Conservation (phyloP, 2,329 filamentous ascomycete genomes). For the Emergomyces orientalis region DNA sequence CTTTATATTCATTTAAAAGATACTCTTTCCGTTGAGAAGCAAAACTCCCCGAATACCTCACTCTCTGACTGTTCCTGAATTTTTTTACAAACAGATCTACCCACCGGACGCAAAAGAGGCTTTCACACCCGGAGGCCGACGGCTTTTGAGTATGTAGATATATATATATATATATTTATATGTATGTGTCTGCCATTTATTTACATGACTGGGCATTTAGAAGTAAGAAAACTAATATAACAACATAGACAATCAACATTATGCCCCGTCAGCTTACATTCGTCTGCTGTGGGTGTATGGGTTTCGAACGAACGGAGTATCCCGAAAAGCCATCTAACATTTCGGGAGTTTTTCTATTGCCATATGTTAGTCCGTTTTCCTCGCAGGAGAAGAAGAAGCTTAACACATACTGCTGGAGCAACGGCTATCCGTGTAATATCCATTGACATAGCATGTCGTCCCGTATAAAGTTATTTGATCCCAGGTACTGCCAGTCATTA, state of each 20-base stretch:
- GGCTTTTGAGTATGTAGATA: no score
- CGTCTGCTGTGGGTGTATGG: no score
- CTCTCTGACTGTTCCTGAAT: no score
- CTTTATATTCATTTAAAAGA: no score
- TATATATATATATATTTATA: no score
- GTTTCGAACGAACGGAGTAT: no score
- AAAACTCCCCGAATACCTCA: no score
- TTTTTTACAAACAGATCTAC: no score
- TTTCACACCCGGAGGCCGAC: no score
- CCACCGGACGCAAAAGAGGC: no score
- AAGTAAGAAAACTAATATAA: neutral
- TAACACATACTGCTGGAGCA: neutral
- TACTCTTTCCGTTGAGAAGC: no score
- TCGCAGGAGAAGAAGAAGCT: neutral
- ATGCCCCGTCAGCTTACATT: no score
- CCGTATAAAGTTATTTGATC: neutral
- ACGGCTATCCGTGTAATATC: slow-evolving; percentile 1
- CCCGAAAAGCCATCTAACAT: neutral
- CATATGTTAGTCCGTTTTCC: neutral
- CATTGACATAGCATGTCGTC: slow-evolving; percentile 1
- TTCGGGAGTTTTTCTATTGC: neutral
- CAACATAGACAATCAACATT: neutral
- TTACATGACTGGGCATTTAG: neutral
- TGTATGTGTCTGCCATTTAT: neutral
- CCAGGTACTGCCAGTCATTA: neutral